Base-by-base conservation (phyloP, 163 green algal genomes). In the Smithsoniella earleae region DNA sequence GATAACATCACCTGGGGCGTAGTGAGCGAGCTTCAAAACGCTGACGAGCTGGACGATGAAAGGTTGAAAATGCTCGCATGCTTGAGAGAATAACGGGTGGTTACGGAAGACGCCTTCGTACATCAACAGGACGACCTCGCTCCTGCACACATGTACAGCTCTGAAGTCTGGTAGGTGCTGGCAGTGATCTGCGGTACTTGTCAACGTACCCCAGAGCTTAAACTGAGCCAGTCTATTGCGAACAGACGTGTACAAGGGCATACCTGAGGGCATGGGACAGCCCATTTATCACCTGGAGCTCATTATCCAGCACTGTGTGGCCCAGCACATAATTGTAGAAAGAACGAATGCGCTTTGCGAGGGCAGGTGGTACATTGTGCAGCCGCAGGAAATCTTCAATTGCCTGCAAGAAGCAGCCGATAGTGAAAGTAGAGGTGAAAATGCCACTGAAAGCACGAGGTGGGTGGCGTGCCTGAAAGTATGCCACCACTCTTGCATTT, bases 261-360 rank as follows among this genome's bases (percentile, higher is more conserved):
- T 20, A 64, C 49, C 49, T 64, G 25, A 64, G 13, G 13, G 49
- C 6, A 6, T 25, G 49, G 31, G 49, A 64, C 16, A 64, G 49
- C 25, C 49, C 49, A 13, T 64, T 31, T n/a, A 36, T 63, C 16
- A 63, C n/a, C 36, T 31, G 8, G 13, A 18, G n/a, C 18, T 73
- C 62, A 10, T 73, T 34, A 49, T 22, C 45, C 46, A 54, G 8
- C n/a, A 76, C 46, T 20, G 62, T 36, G 46, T 46, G 72, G 36
- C 43, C n/a, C 44, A 76, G 34, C 22, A 30, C 72, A 6, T 64
- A 43, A 36, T 18, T 76, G 45, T 69, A 76, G 38, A 75, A 75
- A 1, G 46, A 40, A 36, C 38, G 66, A 36, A 75, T 38, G 3
- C 38, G 36, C n/a, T 58, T 45, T 10, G 66, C 38, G 33, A 75